Evolutionary conservation across 1,284 basidiomycete species (phyloP), one percentile per base, ranked within the genome.

Genomic region (Ceratobasidium sp.): DNA sequence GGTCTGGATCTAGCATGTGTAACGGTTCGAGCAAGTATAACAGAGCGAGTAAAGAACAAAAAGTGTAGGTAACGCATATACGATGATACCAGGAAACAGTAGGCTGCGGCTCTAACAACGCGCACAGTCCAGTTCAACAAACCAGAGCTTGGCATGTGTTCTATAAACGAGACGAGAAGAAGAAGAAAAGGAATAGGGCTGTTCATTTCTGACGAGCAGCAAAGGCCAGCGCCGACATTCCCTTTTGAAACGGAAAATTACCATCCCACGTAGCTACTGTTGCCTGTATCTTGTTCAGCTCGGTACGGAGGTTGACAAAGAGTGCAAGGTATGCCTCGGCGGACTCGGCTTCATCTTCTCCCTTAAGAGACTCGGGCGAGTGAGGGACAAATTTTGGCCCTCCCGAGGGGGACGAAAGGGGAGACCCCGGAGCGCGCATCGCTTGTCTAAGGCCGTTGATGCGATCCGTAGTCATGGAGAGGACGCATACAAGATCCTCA

Each of bases 401-500:
- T 53, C 71, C 57, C 14, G 71, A 59, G 11, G 71, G 71, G 44
- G 71, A 73, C 11, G 71, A 59, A 0, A 59, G 44, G 9, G 71
- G 71, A 27, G 71, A 62, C 45, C 71, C 45, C 27, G 63, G 33
- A 59, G 71, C 45, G 33, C 45, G 48, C 48, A 73, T 73, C 5
- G 59, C 71, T 44, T 73, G 71, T 50, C 71, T 62, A 9, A 73
- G 54, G 4, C 71, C 71, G 14, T 62, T 31, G 57, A 73, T 41
- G 11, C 63, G 71, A 14, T 62, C 57, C 71, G 63, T 73, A 31
- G 57, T 31, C 45, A 73, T 47, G 24, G 33, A 48, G 48, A 73
- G 51, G 57, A 73, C 71, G 57, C 57, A 62, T 60, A 73, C 71
- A 62, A 73, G 62, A 27, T 73, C 71, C 15, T 62, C 71, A 50